Conservation (phyloP, 2,329 filamentous ascomycete genomes). For the Colletotrichum sp. region DNA sequence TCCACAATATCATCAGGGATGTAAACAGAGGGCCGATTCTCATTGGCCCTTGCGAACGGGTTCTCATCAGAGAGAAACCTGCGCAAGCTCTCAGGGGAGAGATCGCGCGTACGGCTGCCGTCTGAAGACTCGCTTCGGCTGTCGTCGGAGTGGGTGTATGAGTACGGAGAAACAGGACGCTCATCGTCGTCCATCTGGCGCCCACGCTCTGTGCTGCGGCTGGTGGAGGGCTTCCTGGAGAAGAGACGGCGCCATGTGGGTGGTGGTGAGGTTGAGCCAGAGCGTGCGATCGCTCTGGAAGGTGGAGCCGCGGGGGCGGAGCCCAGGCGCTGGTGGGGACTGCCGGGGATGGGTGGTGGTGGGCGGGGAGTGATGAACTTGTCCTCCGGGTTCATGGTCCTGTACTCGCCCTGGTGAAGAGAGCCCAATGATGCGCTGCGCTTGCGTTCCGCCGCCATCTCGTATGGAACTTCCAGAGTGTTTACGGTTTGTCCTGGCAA, state of each 20-base stretch:
- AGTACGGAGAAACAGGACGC: constrained; percentile 22
- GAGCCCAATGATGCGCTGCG: constrained; percentile 72
- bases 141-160: constrained; percentile 31
- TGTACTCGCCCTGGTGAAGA: constrained; percentile 61
- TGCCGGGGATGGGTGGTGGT: constrained; percentile 43
- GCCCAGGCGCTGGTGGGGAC: constrained; percentile 37
- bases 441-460: constrained; percentile 61
- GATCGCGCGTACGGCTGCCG: constrained; percentile 51
- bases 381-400: constrained; percentile 79
- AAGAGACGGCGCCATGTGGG: constrained; percentile 60
- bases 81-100: constrained; percentile 61
- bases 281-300: constrained; percentile 29
- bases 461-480: constrained; percentile 78
- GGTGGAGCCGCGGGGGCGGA: constrained; percentile 35
- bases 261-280: constrained; percentile 52
- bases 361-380: constrained; percentile 74
- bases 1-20: constrained; percentile 41
- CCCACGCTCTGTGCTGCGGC: constrained; percentile 37
- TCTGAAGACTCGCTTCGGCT: constrained; percentile 41
- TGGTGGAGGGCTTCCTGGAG: constrained; percentile 41
- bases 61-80: constrained; percentile 56
- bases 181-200: constrained; percentile 34
- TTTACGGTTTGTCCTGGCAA: constrained; percentile 90
- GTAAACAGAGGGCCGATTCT: constrained; percentile 34
- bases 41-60: constrained; percentile 26